Base-by-base conservation (phyloP, 306 rosid species). In the Fragaria vesca region DNA sequence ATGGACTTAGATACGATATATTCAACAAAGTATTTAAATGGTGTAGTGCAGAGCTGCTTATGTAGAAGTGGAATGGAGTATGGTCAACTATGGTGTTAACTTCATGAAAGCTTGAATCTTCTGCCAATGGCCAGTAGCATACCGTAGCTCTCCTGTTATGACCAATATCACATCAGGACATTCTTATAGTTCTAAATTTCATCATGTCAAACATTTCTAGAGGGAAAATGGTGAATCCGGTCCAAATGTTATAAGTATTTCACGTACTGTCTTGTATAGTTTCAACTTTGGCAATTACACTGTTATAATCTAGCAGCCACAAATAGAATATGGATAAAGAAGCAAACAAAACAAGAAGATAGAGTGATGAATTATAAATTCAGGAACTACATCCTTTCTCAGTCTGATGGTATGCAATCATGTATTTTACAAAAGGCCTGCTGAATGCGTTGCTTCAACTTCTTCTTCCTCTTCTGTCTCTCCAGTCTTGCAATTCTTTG, bases 391-490 rank as follows among this genome's bases (percentile, higher is more conserved):
- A 1, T 20, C 60, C 11, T 20, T 20, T 18, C 24, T 50, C 55
- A 50, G 55, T 50, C 20, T 50, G 55, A 38, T 38, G 42, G 0
- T 38, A 38, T 36, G 62, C 78, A 76, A 58, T 26, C 30, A 82
- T 82, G 85, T 51, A 34, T 52, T 55, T 63, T 73, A 38, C 72
- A 18, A 66, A 63, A 65, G 13, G 24, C 16, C 66, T 77, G 21
- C 78, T 66, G 16, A 76, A 54, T 30, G 28, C 9, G 2, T 4
- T 82, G 67, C 78, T 81, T 51, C 81, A 55, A n/a, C 45, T 77
- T 71, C 62, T 71, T 46, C 73, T 82, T 57, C 60, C n/a, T 50
- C 55, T 50, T 50, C 55, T 50, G 42, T 38, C 7, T 50, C 55
- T 82, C 2, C 66, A 58, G 42, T 42, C 11, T 8, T 66, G 65